Percentiles rank a stretch among this genome's conserved stretches.
Conservation (phyloP, 768 basidiomycete species). For the Leucogyrophana mollusca region DNA sequence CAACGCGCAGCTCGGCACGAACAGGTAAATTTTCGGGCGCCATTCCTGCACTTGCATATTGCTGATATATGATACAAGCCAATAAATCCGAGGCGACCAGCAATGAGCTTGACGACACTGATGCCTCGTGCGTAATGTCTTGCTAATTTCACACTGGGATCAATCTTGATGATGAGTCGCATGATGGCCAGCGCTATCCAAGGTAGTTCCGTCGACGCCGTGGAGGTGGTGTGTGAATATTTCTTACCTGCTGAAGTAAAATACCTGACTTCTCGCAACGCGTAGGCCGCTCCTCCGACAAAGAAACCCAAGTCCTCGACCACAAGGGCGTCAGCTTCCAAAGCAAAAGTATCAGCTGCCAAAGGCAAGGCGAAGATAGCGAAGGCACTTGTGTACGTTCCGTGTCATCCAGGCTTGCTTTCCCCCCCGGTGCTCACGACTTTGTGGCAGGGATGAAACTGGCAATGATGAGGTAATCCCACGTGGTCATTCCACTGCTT, state of each 20-base stretch:
- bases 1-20: conserved; percentile 46
- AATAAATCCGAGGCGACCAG: conserved; percentile 17
- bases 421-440: conserved; percentile 1
- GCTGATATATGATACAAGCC: conserved; percentile 1
- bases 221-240: conserved; percentile 23
- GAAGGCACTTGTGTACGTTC: conserved; percentile 11
- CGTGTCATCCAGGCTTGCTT: conserved; percentile 1
- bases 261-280: conserved; percentile 7
- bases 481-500: conserved; percentile 13
- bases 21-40: conserved; percentile 23
- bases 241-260: neutral
- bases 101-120: conserved; percentile 7
- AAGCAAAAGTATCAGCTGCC: conserved; percentile 12
- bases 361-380: conserved; percentile 19
- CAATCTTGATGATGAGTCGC: conserved; percentile 20
- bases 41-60: conserved; percentile 10
- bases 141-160: conserved; percentile 1
- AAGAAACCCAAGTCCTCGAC: conserved; percentile 41
- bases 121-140: conserved; percentile 22
- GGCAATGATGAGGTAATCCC: conserved; percentile 34
- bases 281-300: conserved; percentile 25
- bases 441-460: conserved; percentile 3
- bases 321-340: conserved; percentile 15
- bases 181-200: conserved; percentile 13
- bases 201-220: conserved; percentile 12